Conservation (phyloP, 2,329 filamentous ascomycete genomes). For the Aspergillus glaucus region DNA sequence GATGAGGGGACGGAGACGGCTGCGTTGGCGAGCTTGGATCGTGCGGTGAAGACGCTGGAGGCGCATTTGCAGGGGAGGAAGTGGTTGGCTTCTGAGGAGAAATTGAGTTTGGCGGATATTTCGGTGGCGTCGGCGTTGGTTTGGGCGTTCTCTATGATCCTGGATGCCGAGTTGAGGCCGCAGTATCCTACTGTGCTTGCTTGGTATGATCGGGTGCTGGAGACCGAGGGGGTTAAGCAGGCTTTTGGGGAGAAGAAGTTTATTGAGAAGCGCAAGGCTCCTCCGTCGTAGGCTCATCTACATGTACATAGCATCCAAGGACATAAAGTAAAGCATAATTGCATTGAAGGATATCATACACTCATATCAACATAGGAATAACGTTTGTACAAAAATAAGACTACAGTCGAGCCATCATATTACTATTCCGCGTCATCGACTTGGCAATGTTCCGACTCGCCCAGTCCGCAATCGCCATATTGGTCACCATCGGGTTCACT, state of each 20-base stretch:
- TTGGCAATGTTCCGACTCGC: slow-evolving; percentile 36
- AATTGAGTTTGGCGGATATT: slow-evolving; percentile 25
- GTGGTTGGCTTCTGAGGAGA: slow-evolving; percentile 19
- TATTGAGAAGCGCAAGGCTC: slow-evolving; percentile 16
- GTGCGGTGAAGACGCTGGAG: slow-evolving; percentile 16
- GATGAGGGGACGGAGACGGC: slow-evolving; percentile 15
- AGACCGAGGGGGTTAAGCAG: slow-evolving; percentile 17
- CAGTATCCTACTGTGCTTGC: slow-evolving; percentile 17
- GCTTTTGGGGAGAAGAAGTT: slow-evolving; percentile 20
- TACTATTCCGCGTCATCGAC: slow-evolving; percentile 15
- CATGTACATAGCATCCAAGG: not conserved
- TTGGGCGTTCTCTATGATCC: slow-evolving; percentile 18
- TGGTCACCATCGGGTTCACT: slow-evolving; percentile 49
- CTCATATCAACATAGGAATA: not conserved
- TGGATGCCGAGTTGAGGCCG: slow-evolving; percentile 23
- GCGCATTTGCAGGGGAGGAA: slow-evolving; percentile 11
- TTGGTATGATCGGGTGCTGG: slow-evolving; percentile 18
- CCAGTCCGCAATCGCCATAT: slow-evolving; percentile 46
- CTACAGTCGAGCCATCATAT: slow-evolving; percentile 20
- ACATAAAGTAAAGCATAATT: not conserved
- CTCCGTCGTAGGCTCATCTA: slow-evolving; percentile 1
- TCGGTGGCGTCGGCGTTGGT: slow-evolving; percentile 16
- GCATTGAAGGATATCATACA: not conserved
- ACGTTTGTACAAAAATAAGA: not conserved
- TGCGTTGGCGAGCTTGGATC: slow-evolving; percentile 14